Percentiles rank a stretch among this genome's conserved stretches.
phyloP scores from a whole-genome alignment of 2,329 filamentous ascomycete species.

The Beauveria rudraprayagi region DNA sequence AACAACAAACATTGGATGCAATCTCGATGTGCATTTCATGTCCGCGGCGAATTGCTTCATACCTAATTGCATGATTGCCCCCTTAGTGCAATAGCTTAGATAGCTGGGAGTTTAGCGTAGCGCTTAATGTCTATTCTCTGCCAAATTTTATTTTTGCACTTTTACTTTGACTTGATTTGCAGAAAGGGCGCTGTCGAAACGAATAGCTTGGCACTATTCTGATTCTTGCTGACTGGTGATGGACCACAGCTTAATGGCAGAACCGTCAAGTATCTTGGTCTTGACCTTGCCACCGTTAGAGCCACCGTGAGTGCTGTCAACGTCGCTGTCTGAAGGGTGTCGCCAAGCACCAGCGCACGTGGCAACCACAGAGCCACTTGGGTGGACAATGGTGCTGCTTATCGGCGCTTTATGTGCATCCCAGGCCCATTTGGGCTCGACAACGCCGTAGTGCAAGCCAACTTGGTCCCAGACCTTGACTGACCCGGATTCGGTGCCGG shows the following conservation, averaged over 20 bases:
- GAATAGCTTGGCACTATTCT: background rate
- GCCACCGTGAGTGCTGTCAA: background rate
- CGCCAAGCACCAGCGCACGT: conserved; percentile 51
- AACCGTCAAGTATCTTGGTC: conserved; percentile 2
- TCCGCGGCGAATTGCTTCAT: background rate
- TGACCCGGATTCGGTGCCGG: conserved; percentile 44
- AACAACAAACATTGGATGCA: background rate
- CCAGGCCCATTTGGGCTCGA: conserved; percentile 43
- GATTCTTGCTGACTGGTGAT: background rate
- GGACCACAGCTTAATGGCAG: conserved; percentile 8
- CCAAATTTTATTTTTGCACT: background rate
- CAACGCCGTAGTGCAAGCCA: conserved; percentile 37
- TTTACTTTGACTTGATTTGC: too few species aligned
- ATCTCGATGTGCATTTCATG: background rate
- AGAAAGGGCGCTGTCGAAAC: background rate
- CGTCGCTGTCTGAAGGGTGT: conserved; percentile 17
- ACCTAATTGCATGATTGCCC: background rate
- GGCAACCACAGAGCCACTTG: conserved; percentile 46
- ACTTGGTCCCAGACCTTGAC: conserved; percentile 54
- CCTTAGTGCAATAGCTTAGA: conserved; percentile 2
- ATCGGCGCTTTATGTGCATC: conserved; percentile 38
- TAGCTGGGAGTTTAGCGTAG: conserved; percentile 7
- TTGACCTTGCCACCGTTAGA: background rate
- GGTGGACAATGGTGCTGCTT: conserved; percentile 42
- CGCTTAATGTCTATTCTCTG: conserved; percentile 10